Conservation (phyloP, 352 stramenopile genomes). For the Pythium oligandrum region DNA sequence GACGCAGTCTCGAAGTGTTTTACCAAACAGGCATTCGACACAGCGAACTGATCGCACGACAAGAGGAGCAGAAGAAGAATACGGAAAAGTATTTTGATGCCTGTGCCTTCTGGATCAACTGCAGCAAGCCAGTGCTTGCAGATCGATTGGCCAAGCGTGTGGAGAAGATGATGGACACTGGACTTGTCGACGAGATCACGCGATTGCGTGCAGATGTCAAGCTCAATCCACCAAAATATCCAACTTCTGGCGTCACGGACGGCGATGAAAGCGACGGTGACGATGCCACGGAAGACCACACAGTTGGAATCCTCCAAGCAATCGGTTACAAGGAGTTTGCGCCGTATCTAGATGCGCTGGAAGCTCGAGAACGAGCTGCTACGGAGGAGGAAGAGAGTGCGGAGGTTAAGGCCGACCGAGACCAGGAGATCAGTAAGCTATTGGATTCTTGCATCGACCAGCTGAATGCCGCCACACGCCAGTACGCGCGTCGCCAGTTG, state of each 20-base stretch:
- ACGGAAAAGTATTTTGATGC: constrained; percentile 71
- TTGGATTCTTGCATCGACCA: constrained; percentile 67
- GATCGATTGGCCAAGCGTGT: constrained; percentile 67
- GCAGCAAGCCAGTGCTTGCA: constrained; percentile 54
- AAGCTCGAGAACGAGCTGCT: constrained; percentile 18
- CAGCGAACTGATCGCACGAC: constrained; percentile 59
- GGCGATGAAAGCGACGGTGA: constrained; percentile 19
- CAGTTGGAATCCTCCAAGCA: constrained; percentile 78
- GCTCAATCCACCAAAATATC: constrained; percentile 36
- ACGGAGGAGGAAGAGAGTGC: constrained; percentile 5
- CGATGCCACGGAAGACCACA: constrained; percentile 18
- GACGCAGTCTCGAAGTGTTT: constrained; percentile 82
- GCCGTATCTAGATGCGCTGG: constrained; percentile 67
- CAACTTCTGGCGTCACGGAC: constrained; percentile 6
- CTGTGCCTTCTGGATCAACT: constrained; percentile 83
- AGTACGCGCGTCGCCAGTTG: constrained; percentile 84
- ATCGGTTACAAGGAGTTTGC: constrained; percentile 92
- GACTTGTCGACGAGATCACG: constrained; percentile 79
- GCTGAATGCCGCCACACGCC: constrained; percentile 74
- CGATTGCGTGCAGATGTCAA: constrained; percentile 40
- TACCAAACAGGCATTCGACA: constrained; percentile 72
- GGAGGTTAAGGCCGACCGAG: constrained; percentile 9
- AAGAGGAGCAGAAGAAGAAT: constrained; percentile 39
- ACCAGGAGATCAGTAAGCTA: constrained; percentile 29
- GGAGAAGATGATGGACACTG: constrained; percentile 72